A percentile compares a stretch with the other conserved stretches of the same genome.
Conservation (phyloP, 805 yeast genomes). For the Candida oleophila region DNA sequence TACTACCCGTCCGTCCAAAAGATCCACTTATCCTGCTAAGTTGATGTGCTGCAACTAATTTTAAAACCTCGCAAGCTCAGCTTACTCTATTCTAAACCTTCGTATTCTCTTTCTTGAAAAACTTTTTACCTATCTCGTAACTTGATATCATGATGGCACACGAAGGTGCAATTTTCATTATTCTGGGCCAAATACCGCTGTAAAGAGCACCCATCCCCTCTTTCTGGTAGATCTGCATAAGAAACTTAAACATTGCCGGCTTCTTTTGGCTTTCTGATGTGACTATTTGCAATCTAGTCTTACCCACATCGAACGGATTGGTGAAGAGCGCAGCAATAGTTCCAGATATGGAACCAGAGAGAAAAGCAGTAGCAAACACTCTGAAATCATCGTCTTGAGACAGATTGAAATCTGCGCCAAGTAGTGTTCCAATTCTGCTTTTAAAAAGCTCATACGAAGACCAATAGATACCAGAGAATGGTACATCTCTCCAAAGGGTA, state of each 20-base stretch:
- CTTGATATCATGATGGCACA: slow-evolving; percentile 98
- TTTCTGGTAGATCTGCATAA: slow-evolving; percentile 56
- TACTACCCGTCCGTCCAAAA: no score
- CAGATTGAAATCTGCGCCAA: slow-evolving; percentile 22
- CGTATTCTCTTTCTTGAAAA: slow-evolving; percentile 28
- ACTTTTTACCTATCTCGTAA: slow-evolving; percentile 81
- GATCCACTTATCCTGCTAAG: no score
- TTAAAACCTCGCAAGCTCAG: no score
- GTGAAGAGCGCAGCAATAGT: slow-evolving; percentile 81
- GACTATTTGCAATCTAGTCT: slow-evolving; percentile 78
- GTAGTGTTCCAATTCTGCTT: slow-evolving; percentile 17
- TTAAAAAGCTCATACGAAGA: slow-evolving; percentile 65
- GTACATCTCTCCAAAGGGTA: slow-evolving; percentile 96
- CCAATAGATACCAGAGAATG: slow-evolving; percentile 96
- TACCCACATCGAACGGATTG: slow-evolving; percentile 96
- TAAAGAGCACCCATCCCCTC: slow-evolving; percentile 88
- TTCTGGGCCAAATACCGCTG: slow-evolving; percentile 82
- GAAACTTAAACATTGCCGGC: slow-evolving; percentile 65
- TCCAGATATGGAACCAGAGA: slow-evolving; percentile 85
- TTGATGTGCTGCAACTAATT: no score
- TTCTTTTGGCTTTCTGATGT: slow-evolving; percentile 30
- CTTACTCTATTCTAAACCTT: neutral
- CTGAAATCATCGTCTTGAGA: slow-evolving; percentile 31
- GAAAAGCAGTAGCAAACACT: slow-evolving; percentile 62
- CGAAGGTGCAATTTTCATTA: slow-evolving; percentile 90